Conservation (phyloP, 208 protist genomes). For the Leishmania gerbilli region DNA sequence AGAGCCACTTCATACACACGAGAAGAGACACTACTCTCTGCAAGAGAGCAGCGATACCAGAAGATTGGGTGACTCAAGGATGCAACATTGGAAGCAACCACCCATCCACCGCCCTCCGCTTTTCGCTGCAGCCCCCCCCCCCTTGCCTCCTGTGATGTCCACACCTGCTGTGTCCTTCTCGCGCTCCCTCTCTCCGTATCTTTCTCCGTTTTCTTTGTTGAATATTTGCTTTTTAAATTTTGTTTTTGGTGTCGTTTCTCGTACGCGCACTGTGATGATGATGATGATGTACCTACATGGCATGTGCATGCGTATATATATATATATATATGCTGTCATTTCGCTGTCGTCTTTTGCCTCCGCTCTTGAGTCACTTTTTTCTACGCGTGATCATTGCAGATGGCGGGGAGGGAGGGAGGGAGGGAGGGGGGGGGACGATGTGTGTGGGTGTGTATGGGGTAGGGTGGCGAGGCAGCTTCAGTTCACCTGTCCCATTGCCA, state of each 20-base stretch:
- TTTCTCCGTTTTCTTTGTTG: too few species aligned
- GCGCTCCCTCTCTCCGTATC: neutral
- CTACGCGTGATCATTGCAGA: neutral
- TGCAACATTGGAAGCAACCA: neutral
- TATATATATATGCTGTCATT: neutral
- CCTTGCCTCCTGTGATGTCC: neutral
- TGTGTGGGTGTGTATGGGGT: too few species aligned
- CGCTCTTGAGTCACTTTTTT: neutral
- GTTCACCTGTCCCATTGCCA: neutral
- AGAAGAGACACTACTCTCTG: neutral
- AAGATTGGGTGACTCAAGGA: neutral
- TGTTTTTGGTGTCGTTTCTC: neutral
- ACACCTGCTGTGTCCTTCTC: neutral
- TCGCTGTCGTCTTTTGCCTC: neutral
- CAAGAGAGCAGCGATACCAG: conserved; percentile 6
- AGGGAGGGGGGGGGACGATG: neutral
- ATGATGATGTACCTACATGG: neutral
- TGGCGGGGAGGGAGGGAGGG: neutral
- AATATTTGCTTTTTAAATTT: too few species aligned
- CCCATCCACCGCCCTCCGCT: neutral
- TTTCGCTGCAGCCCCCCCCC: neutral
- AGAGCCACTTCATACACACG: neutral
- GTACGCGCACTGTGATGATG: neutral
- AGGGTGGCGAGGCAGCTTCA: neutral
- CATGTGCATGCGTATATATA: too few species aligned